A percentile compares a stretch with the other conserved stretches of the same genome.
phyloP scores from a whole-genome alignment of 768 basidiomycete genomes.

The Rhizopogon vinicolor region DNA sequence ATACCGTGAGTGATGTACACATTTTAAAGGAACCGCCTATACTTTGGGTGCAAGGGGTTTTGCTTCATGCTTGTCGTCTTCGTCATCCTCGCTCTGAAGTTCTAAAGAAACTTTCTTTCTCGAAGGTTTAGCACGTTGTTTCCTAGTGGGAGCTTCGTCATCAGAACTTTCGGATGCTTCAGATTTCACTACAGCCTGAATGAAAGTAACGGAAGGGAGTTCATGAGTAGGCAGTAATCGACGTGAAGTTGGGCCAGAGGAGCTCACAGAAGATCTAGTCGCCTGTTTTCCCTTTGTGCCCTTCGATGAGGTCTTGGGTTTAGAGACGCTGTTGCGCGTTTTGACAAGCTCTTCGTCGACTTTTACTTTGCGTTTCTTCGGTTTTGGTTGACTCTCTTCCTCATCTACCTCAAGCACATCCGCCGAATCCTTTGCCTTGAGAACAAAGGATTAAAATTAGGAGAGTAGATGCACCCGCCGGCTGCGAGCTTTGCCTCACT shows the following conservation, averaged over 20 bases:
- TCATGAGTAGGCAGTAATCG: background rate
- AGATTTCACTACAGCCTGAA: background rate
- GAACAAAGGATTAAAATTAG: background rate
- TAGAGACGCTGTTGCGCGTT: background rate
- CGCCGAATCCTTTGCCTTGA: background rate
- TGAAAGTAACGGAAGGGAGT: background rate
- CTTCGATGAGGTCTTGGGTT: background rate
- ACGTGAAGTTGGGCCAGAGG: background rate
- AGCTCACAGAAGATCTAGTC: background rate
- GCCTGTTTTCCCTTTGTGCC: background rate
- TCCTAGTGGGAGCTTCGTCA: background rate
- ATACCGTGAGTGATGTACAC: background rate
- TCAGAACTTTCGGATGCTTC: background rate
- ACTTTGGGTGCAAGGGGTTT: background rate
- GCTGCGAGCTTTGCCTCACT: conserved; percentile 1
- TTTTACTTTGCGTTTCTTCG: conserved; percentile 8
- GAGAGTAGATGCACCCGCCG: background rate
- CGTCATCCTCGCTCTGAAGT: background rate
- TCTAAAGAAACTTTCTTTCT: background rate
- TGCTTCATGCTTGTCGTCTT: background rate
- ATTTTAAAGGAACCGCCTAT: background rate
- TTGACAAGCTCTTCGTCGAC: background rate
- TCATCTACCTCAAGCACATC: conserved; percentile 1
- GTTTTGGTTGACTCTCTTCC: background rate
- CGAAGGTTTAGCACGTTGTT: background rate